Base-by-base conservation (phyloP, 2,329 filamentous ascomycete genomes). In the Torrubiella hemipterigena region DNA sequence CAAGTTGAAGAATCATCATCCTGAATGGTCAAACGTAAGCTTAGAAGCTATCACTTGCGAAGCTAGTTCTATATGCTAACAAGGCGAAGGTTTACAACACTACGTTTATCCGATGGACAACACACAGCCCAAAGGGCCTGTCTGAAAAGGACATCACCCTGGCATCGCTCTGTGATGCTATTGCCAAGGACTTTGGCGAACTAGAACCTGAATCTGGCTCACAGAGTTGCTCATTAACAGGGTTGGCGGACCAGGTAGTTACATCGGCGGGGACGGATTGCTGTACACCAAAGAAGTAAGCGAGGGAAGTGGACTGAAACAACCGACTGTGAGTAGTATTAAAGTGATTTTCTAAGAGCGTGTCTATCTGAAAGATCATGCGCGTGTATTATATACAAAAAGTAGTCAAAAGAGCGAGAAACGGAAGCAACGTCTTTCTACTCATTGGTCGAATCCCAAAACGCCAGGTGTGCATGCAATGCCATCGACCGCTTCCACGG, bases 11-110 rank as follows among this genome's bases (percentile, higher is more conserved):
- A 79, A 73, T 43, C 80, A 85, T 49, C 80, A 85, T 45, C 79
- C 80, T 0, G 79, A 84, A 50, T 84, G 79, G 79, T 77, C 75
- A 3, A 84, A 85, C 46, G 77, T 77, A 54, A 41, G 62, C 50
- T 17, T 14, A 14, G 16, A 7, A 15, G 12, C 15, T 14, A 18
- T 28, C 2, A 15, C 20, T n/a, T 23, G 9, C 31, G 10, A 23
- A 17, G 7, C 3, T 7, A 11, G 14, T 20, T 17, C n/a, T 22
- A 8, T 30, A 8, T 27, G 16, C 30, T 33, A n/a, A 30, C 31
- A 26, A 16, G 14, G 5, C 13, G 17, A 29, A 79, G 75, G 67
- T 81, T 7, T 84, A 78, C 55, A 83, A 81, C 48, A 77, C 69
- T 6, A 71, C 73, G 1, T 74, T 74, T 42, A 72, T 85, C 38